phyloP scores from a whole-genome alignment of 2,329 filamentous ascomycete species.

The Sarocladium kiliense region DNA sequence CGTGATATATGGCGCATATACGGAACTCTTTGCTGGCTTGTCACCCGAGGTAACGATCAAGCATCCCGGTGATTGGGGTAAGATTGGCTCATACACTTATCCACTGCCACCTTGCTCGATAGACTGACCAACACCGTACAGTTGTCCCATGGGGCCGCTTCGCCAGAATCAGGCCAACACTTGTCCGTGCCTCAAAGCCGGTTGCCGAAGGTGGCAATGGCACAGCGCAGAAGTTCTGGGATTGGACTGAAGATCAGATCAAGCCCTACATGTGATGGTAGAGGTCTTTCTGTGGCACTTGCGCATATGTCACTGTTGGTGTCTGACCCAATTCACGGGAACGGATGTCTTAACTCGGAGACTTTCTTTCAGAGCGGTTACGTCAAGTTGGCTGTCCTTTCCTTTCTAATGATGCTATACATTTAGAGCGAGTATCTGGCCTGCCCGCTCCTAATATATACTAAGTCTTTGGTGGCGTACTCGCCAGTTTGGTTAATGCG shows the following conservation, averaged over 20 bases:
- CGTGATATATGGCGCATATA: conserved; percentile 38
- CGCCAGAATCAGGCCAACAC: conserved; percentile 24
- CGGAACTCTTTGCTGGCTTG: conserved; percentile 41
- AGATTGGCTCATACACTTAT: neutral
- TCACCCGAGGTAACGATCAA: conserved; percentile 35
- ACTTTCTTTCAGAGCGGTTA: too few species aligned
- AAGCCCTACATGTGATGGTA: conserved; percentile 15
- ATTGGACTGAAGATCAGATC: conserved; percentile 35
- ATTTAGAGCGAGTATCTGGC: too few species aligned
- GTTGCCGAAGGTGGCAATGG: conserved; percentile 33
- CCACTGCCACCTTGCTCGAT: too few species aligned
- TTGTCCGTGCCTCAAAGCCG: conserved; percentile 25
- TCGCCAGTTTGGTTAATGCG: neutral
- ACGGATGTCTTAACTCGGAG: too few species aligned
- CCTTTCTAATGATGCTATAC: too few species aligned
- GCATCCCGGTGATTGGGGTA: conserved; percentile 27
- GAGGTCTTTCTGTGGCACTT: neutral
- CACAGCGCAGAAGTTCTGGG: conserved; percentile 31
- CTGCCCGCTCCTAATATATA: too few species aligned
- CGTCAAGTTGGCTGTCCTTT: too few species aligned
- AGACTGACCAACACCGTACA: conserved; percentile 4
- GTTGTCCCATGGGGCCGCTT: conserved; percentile 31
- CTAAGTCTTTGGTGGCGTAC: neutral
- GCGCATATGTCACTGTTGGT: too few species aligned
- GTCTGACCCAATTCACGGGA: too few species aligned